Conservation (phyloP, 2,329 filamentous ascomycete species). For the Lasiodiplodia sp. region DNA sequence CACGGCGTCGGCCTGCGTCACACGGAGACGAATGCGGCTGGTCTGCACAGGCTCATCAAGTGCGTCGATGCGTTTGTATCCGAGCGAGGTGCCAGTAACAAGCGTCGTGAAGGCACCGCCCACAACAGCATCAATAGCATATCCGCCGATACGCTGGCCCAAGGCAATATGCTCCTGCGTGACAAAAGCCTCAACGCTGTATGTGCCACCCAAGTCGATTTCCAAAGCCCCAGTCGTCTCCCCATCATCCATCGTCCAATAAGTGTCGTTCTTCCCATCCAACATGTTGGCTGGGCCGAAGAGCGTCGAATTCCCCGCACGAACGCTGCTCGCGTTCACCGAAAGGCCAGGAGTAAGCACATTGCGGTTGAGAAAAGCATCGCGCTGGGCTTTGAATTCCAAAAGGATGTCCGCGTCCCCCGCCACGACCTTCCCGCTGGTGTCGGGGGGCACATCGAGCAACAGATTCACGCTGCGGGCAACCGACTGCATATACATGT, state of each 20-base stretch:
- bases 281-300: slow-evolving; percentile 32
- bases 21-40: slow-evolving; percentile 29
- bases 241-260: slow-evolving; percentile 32
- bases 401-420: slow-evolving; percentile 28
- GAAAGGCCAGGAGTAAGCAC: slow-evolving; percentile 10
- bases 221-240: slow-evolving; percentile 31
- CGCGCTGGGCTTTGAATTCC: slow-evolving; percentile 31
- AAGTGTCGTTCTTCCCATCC: slow-evolving; percentile 27
- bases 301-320: slow-evolving; percentile 17
- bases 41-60: slow-evolving; percentile 25
- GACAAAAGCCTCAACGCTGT: slow-evolving; percentile 32
- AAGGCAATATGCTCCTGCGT: slow-evolving; percentile 33
- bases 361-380: slow-evolving; percentile 30
- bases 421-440: slow-evolving; percentile 26
- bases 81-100: slow-evolving; percentile 34
- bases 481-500: slow-evolving; percentile 33
- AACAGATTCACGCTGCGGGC: slow-evolving; percentile 32
- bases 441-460: slow-evolving; percentile 34
- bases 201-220: slow-evolving; percentile 24
- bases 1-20: slow-evolving; percentile 33
- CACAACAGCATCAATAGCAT: slow-evolving; percentile 31
- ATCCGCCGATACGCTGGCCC: slow-evolving; percentile 34
- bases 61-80: slow-evolving; percentile 33
- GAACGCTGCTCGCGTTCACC: slow-evolving; percentile 31
- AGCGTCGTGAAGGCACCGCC: slow-evolving; percentile 25